Base-by-base conservation (phyloP, 768 basidiomycete genomes). In the Auriculariales sp. region DNA sequence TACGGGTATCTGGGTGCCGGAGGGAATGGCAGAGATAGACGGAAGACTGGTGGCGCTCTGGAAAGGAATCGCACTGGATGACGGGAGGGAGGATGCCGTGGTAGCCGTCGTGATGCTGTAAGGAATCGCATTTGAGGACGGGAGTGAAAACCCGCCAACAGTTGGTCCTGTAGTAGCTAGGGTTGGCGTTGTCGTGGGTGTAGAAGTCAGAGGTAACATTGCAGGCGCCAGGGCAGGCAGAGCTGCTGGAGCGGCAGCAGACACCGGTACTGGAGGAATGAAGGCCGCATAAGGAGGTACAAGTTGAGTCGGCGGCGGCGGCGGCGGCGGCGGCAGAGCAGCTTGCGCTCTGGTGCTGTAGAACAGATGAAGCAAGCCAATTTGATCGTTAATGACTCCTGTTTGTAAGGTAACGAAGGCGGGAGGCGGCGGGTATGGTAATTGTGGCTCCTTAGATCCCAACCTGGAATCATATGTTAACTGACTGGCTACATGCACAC, bases 381-480 rank as follows among this genome's bases (percentile, higher is more conserved):
- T 89, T 58, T 94, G 91, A 24, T 78, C 67, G 30, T 83, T 81
- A 58, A 83, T 70, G 49, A 75, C 78, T 49, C 66, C 67, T 6
- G 75, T 68, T 1, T 74, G 78, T 57, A 98, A 72, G 1, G 79
- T 80, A 3, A 89, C 63, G 59, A 93, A 88, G 0, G 83, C 72
- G 0, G 84, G 83, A 0, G 92, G 93, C 0, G 83, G 86, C 0
- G 90, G 87, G 62, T 82, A 95, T 4, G 83, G 87, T 2, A 78
- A 78, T 1, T 84, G 85, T 0, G 85, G 84, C 61, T 88, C 83
- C 22, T 30, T 28, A 39, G 32, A 25, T 27, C 30, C 34, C 25
- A 12, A 47, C 22, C 49, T 46, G 33, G 17, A 30, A 33, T 14
- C 3, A 28, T 34, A 50, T 5, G 28, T 27, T 17, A 50, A 28